Evolutionary conservation across 2,329 filamentous ascomycete genomes (phyloP).

Genomic region (Pleurostoma richardsiae): DNA sequence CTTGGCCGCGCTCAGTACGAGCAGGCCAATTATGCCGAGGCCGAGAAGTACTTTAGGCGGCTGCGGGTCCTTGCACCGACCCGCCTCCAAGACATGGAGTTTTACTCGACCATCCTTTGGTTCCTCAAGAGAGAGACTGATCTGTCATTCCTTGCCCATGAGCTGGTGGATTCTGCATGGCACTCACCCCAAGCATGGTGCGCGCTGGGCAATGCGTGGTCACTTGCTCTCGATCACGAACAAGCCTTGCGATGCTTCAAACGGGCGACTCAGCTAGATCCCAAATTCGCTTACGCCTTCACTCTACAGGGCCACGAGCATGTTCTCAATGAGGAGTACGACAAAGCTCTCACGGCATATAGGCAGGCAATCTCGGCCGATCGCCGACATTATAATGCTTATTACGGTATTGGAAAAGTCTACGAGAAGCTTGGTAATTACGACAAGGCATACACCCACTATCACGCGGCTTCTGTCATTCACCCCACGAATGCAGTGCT

Average conservation of each 20-base stretch:
- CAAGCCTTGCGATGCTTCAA: slow-evolving; percentile 94
- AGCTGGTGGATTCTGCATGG: slow-evolving; percentile 81
- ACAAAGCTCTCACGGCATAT: slow-evolving; percentile 86
- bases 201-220: slow-evolving; percentile 90
- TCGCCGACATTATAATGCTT: slow-evolving; percentile 92
- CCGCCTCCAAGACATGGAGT: slow-evolving; percentile 89
- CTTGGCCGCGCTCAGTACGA: slow-evolving; percentile 91
- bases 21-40: slow-evolving; percentile 77
- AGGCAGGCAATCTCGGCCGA: slow-evolving; percentile 82
- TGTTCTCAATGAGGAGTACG: slow-evolving; percentile 93
- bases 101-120: slow-evolving; percentile 99
- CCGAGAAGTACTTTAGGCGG: slow-evolving; percentile 78
- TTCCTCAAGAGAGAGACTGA: slow-evolving; percentile 90
- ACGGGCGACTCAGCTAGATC: slow-evolving; percentile 83
- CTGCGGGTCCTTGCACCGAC: slow-evolving; percentile 77
- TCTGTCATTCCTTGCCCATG: slow-evolving; percentile 85
- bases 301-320: slow-evolving; percentile 96
- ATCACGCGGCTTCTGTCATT: slow-evolving; percentile 79
- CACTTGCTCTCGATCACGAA: slow-evolving; percentile 86
- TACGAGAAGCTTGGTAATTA: slow-evolving; percentile 89
- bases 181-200: slow-evolving; percentile 95
- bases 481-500: slow-evolving; percentile 93
- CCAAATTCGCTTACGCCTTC: slow-evolving; percentile 90
- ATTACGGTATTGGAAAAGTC: slow-evolving; percentile 81
- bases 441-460: slow-evolving; percentile 88